Conservation (phyloP, 176 grass and related monocot genomes). For the Raddia guianensis region DNA sequence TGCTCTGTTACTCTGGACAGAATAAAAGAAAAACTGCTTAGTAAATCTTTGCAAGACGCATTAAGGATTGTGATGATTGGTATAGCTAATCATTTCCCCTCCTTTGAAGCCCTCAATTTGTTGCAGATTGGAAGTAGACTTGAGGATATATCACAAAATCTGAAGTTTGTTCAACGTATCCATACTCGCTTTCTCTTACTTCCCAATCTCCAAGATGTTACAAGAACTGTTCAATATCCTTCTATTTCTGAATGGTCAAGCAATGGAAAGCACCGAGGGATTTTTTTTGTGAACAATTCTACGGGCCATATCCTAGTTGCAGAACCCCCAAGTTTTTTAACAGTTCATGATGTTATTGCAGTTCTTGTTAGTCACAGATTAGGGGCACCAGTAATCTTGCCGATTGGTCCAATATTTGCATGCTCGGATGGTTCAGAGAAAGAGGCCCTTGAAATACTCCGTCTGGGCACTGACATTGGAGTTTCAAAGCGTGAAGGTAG, state of each 20-base stretch:
- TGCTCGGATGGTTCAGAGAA: conserved; percentile 87
- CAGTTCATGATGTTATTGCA: conserved; percentile 81
- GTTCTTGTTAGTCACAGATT: conserved; percentile 71
- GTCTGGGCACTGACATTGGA: conserved; percentile 60
- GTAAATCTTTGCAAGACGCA: conserved; percentile 67
- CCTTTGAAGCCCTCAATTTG: conserved; percentile 68
- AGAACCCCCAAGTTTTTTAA: conserved; percentile 84
- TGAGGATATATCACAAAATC: conserved; percentile 67
- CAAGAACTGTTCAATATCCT: conserved; percentile 45
- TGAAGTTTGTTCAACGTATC: conserved; percentile 70
- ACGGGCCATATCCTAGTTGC: conserved; percentile 75
- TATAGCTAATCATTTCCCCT: conserved; percentile 76
- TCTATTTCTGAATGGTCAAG: conserved; percentile 75
- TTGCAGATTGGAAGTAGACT: conserved; percentile 59
- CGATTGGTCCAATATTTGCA: conserved; percentile 72
- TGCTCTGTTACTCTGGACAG: conserved; percentile 57
- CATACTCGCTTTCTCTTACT: conserved; percentile 84
- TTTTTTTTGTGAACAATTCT: conserved; percentile 73
- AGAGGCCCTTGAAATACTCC: conserved; percentile 70
- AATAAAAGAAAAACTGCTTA: conserved; percentile 76
- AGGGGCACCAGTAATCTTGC: conserved; percentile 70
- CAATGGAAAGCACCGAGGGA: conserved; percentile 67
- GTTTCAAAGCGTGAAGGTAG: conserved; percentile 55
- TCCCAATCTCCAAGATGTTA: conserved; percentile 74
- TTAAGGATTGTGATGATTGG: conserved; percentile 65